Conservation (phyloP, 2,329 filamentous ascomycete species). For the Colletotrichum navitas region DNA sequence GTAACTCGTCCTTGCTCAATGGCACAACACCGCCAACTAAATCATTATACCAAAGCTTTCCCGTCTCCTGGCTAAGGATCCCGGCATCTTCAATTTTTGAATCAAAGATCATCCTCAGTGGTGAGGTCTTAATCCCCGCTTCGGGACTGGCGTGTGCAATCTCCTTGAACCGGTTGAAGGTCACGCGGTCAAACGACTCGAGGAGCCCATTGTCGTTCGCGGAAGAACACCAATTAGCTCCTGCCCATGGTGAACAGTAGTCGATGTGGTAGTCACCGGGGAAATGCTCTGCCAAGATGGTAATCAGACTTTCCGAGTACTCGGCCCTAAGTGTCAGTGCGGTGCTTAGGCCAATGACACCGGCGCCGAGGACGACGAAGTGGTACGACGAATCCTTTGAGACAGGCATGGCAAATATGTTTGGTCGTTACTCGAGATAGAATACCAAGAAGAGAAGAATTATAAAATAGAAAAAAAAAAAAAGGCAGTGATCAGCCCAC, state of each 20-base stretch:
- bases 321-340: conserved; percentile 72
- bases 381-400: background rate
- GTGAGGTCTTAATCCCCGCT: conserved; percentile 34
- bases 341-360: conserved; percentile 77
- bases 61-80: conserved; percentile 53
- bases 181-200: conserved; percentile 43
- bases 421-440: background rate
- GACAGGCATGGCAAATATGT: background rate
- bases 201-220: conserved; percentile 59
- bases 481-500: background rate
- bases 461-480: too few species aligned
- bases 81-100: conserved; percentile 34
- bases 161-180: conserved; percentile 41
- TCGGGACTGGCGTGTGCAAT: conserved; percentile 37
- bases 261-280: conserved; percentile 93
- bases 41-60: conserved; percentile 57
- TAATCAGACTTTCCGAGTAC: conserved; percentile 57
- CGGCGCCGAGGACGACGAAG: conserved; percentile 74
- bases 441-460: too few species aligned
- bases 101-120: conserved; percentile 45
- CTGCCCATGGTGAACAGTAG: conserved; percentile 91
- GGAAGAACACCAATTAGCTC: conserved; percentile 79
- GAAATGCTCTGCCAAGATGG: conserved; percentile 88
- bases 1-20: conserved; percentile 49
- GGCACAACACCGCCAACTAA: conserved; percentile 53